phyloP scores from a whole-genome alignment of 495 filamentous ascomycete genomes.

The Podospora didyma region DNA sequence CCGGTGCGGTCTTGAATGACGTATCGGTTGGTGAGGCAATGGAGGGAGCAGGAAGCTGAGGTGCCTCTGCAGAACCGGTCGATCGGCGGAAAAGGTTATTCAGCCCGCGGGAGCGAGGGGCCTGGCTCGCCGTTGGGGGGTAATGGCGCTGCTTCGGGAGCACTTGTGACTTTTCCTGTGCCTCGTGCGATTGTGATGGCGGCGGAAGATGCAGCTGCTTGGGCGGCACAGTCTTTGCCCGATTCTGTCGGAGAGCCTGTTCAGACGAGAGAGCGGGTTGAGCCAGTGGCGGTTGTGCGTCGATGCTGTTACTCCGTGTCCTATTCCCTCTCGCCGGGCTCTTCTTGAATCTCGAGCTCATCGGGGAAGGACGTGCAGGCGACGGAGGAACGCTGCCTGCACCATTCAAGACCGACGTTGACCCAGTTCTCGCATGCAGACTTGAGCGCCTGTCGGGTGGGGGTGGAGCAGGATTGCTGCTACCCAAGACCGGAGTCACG shows the following conservation, averaged over 20 bases:
- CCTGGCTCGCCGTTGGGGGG: constrained; percentile 39
- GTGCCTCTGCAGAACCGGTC: constrained; percentile 19
- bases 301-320: constrained; percentile 38
- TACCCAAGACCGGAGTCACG: constrained; percentile 8
- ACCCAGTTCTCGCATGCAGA: constrained; percentile 34
- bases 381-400: constrained; percentile 12
- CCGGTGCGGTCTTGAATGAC: constrained; percentile 24
- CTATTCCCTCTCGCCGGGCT: constrained; percentile 18
- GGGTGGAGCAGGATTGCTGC: constrained; percentile 23
- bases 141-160: constrained; percentile 40
- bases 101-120: constrained; percentile 31
- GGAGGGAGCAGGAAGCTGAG: constrained; percentile 12
- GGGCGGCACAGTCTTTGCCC: constrained; percentile 30
- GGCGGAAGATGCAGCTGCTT: constrained; percentile 18
- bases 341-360: constrained; percentile 24
- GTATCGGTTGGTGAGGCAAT: constrained; percentile 33
- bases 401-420: constrained; percentile 12
- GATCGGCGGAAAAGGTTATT: constrained; percentile 42
- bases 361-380: constrained; percentile 14
- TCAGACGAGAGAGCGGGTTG: constrained; percentile 9
- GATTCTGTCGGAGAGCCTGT: constrained; percentile 9
- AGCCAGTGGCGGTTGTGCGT: constrained; percentile 14
- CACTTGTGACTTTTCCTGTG: constrained; percentile 6
- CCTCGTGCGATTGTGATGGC: constrained; percentile 13
- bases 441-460: constrained; percentile 43